A percentile compares a stretch with the other conserved stretches of the same genome.
Conservation (phyloP, 2,329 filamentous ascomycete genomes). For the Fusarium longipes region DNA sequence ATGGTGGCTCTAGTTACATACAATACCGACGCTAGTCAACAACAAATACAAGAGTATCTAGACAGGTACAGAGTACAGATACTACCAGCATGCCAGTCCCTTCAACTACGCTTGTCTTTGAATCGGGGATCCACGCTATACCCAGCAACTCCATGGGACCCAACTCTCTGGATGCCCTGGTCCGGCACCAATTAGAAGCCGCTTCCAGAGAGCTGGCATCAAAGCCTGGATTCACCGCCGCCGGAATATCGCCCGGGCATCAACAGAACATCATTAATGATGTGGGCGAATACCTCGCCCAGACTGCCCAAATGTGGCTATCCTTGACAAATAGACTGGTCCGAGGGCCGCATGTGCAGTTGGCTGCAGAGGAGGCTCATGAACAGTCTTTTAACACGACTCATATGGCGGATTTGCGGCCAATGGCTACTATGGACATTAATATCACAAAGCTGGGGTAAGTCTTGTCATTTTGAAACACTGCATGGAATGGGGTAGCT, state of each 20-base stretch:
- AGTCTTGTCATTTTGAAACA: conserved; percentile 20
- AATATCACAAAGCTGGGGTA: conserved; percentile 51
- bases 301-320: conserved; percentile 51
- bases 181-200: conserved; percentile 46
- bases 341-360: conserved; percentile 49
- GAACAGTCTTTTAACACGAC: conserved; percentile 42
- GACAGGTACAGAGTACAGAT: conserved; percentile 25
- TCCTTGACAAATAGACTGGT: conserved; percentile 51
- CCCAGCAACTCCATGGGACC: conserved; percentile 27
- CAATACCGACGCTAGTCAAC: conserved; percentile 21
- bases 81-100: conserved; percentile 44
- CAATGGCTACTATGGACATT: conserved; percentile 49
- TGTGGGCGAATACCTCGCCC: conserved; percentile 52
- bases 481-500: conserved; percentile 17
- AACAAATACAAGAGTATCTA: conserved; percentile 32
- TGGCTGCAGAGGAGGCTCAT: conserved; percentile 46
- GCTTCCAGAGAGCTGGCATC: conserved; percentile 42
- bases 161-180: conserved; percentile 45
- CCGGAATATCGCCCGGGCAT: conserved; percentile 22
- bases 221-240: conserved; percentile 22
- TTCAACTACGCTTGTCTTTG: conserved; percentile 46
- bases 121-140: conserved; percentile 44
- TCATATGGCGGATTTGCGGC: conserved; percentile 46
- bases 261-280: conserved; percentile 49
- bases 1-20: conserved; percentile 32